Evolutionary conservation across 106 monocot species (phyloP).

Genomic region (Allium fistulosum): DNA sequence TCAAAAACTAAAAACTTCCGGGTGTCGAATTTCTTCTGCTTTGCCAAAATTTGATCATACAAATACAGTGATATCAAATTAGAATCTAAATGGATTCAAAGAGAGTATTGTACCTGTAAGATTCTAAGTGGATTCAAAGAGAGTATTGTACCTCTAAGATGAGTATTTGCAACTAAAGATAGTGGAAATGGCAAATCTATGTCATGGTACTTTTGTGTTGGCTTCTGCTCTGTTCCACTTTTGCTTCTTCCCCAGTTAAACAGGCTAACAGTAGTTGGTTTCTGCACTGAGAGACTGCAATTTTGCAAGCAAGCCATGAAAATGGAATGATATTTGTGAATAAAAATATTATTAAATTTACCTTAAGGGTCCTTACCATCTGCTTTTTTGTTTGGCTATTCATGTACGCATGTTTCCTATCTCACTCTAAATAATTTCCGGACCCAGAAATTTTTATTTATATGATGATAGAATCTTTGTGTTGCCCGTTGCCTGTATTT

Average conservation of each 20-base stretch:
- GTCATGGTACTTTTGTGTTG: slow-evolving; percentile 34
- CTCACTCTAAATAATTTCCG: not conserved
- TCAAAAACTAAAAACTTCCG: not conserved
- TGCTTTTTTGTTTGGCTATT: not conserved
- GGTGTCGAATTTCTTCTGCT: no score
- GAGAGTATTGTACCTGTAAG: slow-evolving; percentile 22
- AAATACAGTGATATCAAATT: no score
- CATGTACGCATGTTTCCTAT: slow-evolving; percentile 4
- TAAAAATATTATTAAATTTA: not conserved
- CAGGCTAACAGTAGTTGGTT: not conserved
- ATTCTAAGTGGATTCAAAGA: not conserved
- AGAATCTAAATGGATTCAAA: no score
- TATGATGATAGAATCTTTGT: no score
- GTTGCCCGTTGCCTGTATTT: no score
- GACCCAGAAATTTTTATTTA: slow-evolving; percentile 1
- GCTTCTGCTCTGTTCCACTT: slow-evolving; percentile 20
- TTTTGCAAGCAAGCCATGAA: slow-evolving; percentile 3
- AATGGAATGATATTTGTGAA: not conserved
- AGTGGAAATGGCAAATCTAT: slow-evolving; percentile 31
- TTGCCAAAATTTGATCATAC: no score
- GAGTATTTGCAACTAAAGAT: slow-evolving; percentile 33
- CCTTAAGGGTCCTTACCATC: no score
- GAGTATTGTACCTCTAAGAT: slow-evolving; percentile 28
- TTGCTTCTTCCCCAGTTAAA: slow-evolving; percentile 33
- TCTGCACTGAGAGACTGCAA: not conserved